Evolutionary conservation across 1,284 basidiomycete genomes (phyloP).

Genomic region (Apiotrichum porosum): DNA sequence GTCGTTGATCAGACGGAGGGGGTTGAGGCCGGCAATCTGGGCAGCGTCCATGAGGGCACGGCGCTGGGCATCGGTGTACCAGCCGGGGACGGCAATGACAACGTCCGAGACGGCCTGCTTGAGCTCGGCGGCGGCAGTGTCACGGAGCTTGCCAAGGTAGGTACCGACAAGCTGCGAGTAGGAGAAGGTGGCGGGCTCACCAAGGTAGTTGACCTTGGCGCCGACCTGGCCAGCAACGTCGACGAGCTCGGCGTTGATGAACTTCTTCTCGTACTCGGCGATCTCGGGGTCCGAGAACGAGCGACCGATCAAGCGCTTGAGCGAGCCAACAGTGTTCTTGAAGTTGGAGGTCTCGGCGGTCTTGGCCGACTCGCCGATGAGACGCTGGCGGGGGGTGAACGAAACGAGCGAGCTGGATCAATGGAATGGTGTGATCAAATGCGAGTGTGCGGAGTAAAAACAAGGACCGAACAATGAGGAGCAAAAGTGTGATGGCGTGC

Average conservation of each 20-base stretch:
- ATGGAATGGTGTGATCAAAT: neutral
- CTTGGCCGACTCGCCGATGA: conserved; percentile 88
- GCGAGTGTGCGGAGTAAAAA: neutral
- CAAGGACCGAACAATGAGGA: neutral
- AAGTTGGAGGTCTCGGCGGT: conserved; percentile 97
- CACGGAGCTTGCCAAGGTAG: conserved; percentile 81
- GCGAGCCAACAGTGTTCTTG: conserved; percentile 84
- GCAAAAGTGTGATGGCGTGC: neutral
- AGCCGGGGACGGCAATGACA: conserved; percentile 88
- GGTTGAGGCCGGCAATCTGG: conserved; percentile 76
- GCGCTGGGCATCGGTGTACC: conserved; percentile 88
- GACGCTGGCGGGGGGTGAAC: conserved; percentile 80
- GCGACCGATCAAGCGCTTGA: conserved; percentile 83
- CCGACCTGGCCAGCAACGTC: conserved; percentile 78
- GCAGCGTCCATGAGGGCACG: conserved; percentile 83
- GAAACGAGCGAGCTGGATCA: conserved; percentile 73
- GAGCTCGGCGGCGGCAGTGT: conserved; percentile 76
- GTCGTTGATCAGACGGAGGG: conserved; percentile 90
- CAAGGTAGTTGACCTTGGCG: conserved; percentile 78
- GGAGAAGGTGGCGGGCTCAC: conserved; percentile 70
- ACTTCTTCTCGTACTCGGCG: conserved; percentile 76
- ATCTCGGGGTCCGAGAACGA: conserved; percentile 71
- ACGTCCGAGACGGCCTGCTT: conserved; percentile 79
- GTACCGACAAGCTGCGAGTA: conserved; percentile 80
- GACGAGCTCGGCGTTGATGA: conserved; percentile 74